A percentile compares a stretch with the other conserved stretches of the same genome.
Conservation (phyloP, 192 early-diverging fungal genomes). For the Blastocladiella britannica region DNA sequence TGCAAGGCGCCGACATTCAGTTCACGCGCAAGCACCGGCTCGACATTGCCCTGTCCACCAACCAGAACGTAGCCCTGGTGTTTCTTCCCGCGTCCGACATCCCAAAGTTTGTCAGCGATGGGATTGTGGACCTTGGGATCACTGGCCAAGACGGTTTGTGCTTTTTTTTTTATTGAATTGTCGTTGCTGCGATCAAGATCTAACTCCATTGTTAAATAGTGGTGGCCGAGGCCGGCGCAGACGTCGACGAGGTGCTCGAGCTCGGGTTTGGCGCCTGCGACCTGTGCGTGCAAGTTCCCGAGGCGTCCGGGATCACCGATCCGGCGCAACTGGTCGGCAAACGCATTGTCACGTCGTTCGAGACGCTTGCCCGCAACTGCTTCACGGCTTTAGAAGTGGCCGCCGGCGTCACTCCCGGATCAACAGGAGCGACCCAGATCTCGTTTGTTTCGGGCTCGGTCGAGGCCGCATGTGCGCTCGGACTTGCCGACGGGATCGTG, state of each 20-base stretch:
- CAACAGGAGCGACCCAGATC: conserved; percentile 51
- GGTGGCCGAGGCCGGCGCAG: not conserved
- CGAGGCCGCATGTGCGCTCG: conserved; percentile 87
- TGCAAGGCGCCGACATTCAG: conserved; percentile 81
- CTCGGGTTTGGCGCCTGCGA: conserved; percentile 87
- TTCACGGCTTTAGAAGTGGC: conserved; percentile 60
- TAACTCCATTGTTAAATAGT: not conserved
- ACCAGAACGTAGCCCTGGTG: conserved; percentile 80
- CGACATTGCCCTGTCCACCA: conserved; percentile 88
- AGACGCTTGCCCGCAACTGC: conserved; percentile 36
- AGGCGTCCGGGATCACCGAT: conserved; percentile 18
- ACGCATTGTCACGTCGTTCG: conserved; percentile 84
- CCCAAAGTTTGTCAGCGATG: conserved; percentile 82
- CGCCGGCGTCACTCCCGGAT: conserved; percentile 14
- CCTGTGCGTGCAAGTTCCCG: conserved; percentile 77
- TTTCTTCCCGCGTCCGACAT: conserved; percentile 94
- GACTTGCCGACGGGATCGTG: conserved; percentile 87
- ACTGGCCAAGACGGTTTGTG: conserved; percentile 94
- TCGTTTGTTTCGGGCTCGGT: conserved; percentile 82
- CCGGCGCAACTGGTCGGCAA: conserved; percentile 66
- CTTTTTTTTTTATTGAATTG: not conserved
- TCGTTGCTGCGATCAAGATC: not conserved
- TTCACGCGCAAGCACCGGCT: conserved; percentile 84
- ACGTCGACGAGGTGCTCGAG: conserved; percentile 31
- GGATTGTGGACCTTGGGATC: conserved; percentile 90